Conservation (phyloP, 1,139 yeast species). For the Yarrowia galli region DNA sequence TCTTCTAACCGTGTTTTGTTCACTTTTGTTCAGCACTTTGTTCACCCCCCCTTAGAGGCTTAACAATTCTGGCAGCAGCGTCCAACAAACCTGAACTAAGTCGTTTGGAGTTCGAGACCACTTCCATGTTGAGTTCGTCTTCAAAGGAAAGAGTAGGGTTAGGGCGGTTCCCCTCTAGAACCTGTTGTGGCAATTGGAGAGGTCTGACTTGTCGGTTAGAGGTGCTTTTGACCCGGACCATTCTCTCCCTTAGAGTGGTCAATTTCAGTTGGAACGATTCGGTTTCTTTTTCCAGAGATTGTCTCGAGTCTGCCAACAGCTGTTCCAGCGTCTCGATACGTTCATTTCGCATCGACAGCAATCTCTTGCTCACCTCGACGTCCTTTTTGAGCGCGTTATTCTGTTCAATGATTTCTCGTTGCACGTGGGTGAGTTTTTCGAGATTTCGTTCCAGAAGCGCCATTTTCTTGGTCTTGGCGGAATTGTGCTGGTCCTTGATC, state of each 20-base stretch:
- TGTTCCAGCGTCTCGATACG: slow-evolving; percentile 64
- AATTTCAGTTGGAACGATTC: slow-evolving; percentile 30
- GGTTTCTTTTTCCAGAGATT: slow-evolving; percentile 23
- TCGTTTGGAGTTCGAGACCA: slow-evolving; percentile 24
- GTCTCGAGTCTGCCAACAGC: slow-evolving; percentile 43
- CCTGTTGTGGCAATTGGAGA: slow-evolving; percentile 25
- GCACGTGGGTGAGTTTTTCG: slow-evolving; percentile 55
- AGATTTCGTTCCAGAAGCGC: slow-evolving; percentile 57
- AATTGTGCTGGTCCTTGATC: slow-evolving; percentile 51
- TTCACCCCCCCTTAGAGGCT: slow-evolving; percentile 68
- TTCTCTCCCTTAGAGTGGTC: slow-evolving; percentile 10
- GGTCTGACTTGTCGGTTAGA: slow-evolving; percentile 22
- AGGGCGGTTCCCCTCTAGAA: slow-evolving; percentile 2
- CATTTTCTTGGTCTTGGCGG: slow-evolving; percentile 50
- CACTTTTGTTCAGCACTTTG: slow-evolving; percentile 1
- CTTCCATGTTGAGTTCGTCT: slow-evolving; percentile 27
- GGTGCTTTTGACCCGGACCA: slow-evolving; percentile 24
- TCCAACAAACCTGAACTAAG: slow-evolving; percentile 8
- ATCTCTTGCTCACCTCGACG: slow-evolving; percentile 62
- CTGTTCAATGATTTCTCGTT: slow-evolving; percentile 57
- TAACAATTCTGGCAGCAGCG: slow-evolving; percentile 56
- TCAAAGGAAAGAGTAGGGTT: too few relatives aligned
- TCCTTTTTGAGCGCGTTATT: slow-evolving; percentile 56
- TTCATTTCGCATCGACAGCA: slow-evolving; percentile 65
- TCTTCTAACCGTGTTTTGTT: too few relatives aligned